Base-by-base conservation (phyloP, 169 alveolate genomes). In the Plasmodium gallinaceum region DNA sequence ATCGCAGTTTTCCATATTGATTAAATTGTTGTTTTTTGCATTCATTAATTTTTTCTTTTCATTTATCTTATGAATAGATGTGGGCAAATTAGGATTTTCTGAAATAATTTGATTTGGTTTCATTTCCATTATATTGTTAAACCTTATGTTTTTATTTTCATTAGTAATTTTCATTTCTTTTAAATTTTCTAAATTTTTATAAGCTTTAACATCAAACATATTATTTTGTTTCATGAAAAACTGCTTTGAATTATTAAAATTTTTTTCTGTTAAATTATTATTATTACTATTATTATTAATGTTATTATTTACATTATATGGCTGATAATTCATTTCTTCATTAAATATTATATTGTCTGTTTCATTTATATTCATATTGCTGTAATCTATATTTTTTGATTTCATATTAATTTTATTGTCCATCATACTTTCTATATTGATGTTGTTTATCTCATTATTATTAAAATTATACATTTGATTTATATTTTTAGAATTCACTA, bases 101-200 rank as follows among this genome's bases (percentile, higher is more conserved):
- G 43, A 48, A 12, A 10, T 66, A 69, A 52, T 26, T n/a, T 46
- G 64, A 58, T 64, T 78, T 45, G 58, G 8, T 24, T 65, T 66
- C 46, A 65, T 45, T 20, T 76, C 61, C 37, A 26, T 76, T 74
- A 58, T 37, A 39, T 74, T 57, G 57, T 61, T 76, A 54, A 62
- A 76, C 46, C 88, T 76, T 39, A 76, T 24, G 24, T 61, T 68
- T 62, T 46, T 76, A 18, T 76, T 75, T 22, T 61, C 88, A 22
- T 18, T 76, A 48, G 7, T 70, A 57, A 18, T 78, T 78, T 78
- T 66, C 39, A 32, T 32, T 32, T 32, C 39, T 32, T 32, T 32
- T n/a, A 78, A 65, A 66, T 46, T 78, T 18, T 78, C 78, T 57
- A 64, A 20, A 32, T 66, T 66, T 2, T 37, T 62, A 32, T 64